Evolutionary conservation across 1,139 yeast genomes (phyloP).

Genomic region (Taphrina communis): DNA sequence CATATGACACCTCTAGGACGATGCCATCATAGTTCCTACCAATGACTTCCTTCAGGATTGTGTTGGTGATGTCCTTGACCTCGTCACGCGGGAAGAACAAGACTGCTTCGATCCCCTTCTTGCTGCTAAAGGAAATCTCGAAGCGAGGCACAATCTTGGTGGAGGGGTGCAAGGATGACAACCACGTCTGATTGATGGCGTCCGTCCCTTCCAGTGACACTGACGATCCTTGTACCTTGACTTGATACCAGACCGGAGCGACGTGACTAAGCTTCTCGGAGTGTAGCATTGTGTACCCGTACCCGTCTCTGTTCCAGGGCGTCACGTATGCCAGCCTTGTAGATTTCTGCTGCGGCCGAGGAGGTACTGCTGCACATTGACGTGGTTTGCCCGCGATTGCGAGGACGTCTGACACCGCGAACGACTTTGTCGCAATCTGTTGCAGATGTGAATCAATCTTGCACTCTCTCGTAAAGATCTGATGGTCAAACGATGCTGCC

Average conservation of each 20-base stretch:
- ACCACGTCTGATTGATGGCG: conserved; percentile 19
- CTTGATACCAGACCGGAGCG: conserved; percentile 37
- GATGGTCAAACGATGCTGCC: neutral
- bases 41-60: conserved; percentile 6
- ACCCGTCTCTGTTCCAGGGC: conserved; percentile 36
- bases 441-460: conserved; percentile 1
- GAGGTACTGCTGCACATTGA: neutral
- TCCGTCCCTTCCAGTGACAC: conserved; percentile 23
- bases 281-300: conserved; percentile 20
- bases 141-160: conserved; percentile 36
- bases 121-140: conserved; percentile 9
- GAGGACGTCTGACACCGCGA: neutral
- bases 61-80: conserved; percentile 1
- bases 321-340: conserved; percentile 29
- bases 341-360: neutral
- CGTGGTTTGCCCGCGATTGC: conserved; percentile 1
- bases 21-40: conserved; percentile 18
- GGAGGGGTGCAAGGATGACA: conserved; percentile 11
- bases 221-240: conserved; percentile 15
- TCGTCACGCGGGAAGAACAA: conserved; percentile 36
- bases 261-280: conserved; percentile 27
- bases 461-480: neutral
- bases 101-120: conserved; percentile 16
- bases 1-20: conserved; percentile 18
- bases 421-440: neutral